Conservation (phyloP, 1,284 basidiomycete genomes). For the Neonothopanus nambi region DNA sequence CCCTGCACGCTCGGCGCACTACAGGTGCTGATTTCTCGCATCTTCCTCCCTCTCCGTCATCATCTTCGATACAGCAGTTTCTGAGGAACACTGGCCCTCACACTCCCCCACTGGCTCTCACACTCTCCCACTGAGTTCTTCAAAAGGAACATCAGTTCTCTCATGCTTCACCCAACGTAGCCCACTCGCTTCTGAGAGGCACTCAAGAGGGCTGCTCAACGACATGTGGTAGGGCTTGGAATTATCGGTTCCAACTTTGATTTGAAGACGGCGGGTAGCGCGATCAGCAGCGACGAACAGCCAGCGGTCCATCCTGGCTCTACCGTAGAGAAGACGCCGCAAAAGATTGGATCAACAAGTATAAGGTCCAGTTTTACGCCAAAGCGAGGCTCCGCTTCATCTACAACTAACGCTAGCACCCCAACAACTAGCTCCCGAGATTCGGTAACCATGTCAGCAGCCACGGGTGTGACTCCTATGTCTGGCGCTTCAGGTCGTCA, state of each 20-base stretch:
- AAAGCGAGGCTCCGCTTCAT: constrained; percentile 88
- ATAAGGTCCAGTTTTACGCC: constrained; percentile 71
- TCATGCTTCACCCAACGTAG: constrained; percentile 65
- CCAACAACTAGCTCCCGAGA: constrained; percentile 76
- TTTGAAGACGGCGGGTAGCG: constrained; percentile 38
- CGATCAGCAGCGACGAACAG: constrained; percentile 53
- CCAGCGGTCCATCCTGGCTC: constrained; percentile 30
- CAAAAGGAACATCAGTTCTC: constrained; percentile 42
- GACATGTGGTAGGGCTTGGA: constrained; percentile 40
- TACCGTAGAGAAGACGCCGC: constrained; percentile 60
- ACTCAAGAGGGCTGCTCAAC: constrained; percentile 71
- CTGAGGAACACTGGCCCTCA: constrained; percentile 63
- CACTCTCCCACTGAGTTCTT: constrained; percentile 44
- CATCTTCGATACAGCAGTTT: constrained; percentile 83
- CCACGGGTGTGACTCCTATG: constrained; percentile 75
- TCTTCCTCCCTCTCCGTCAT: constrained; percentile 84
- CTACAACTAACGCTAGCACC: constrained; percentile 79
- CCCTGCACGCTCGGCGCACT: constrained; percentile 52
- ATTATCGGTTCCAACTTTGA: constrained; percentile 31
- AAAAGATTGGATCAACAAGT: constrained; percentile 55
- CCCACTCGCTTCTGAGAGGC: constrained; percentile 77
- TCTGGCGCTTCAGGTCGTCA: constrained; percentile 67
- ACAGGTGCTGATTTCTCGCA: constrained; percentile 83
- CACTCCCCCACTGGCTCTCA: constrained; percentile 43
- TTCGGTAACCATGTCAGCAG: constrained; percentile 75